These are phyloP conservation scores for Epichloe baconii DNA, from an alignment of 2,329 filamentous ascomycete genomes.

Conservation along the genomic window DNA sequence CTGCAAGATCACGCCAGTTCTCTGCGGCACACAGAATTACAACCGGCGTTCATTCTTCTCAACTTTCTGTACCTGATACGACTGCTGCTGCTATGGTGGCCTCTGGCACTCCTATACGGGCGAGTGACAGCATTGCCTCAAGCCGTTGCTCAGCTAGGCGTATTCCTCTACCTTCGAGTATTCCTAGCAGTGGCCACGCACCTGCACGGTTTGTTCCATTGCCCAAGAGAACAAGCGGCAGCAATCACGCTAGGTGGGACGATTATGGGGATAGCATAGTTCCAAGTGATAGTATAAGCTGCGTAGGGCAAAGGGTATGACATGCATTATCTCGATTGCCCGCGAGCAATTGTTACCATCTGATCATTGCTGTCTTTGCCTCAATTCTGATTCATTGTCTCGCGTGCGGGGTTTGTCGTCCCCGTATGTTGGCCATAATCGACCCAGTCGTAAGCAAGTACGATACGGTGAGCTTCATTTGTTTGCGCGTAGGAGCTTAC, in stretches of 20 bases:
- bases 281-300: conserved; percentile 50
- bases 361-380: too few relatives aligned
- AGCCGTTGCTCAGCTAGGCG: conserved; percentile 8
- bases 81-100: not conserved
- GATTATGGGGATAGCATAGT: conserved; percentile 41
- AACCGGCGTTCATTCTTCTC: not conserved
- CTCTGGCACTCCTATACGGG: not conserved
- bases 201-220: conserved; percentile 25
- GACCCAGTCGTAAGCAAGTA: too few relatives aligned
- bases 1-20: not conserved
- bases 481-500: too few relatives aligned
- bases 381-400: too few relatives aligned
- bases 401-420: too few relatives aligned
- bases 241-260: conserved; percentile 28
- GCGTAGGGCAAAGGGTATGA: conserved; percentile 27
- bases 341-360: too few relatives aligned
- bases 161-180: conserved; percentile 16
- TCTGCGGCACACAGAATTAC: not conserved
- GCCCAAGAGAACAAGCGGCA: conserved; percentile 28
- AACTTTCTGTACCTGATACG: not conserved
- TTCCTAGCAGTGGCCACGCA: conserved; percentile 13
- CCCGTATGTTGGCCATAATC: too few relatives aligned
- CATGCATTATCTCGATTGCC: too few relatives aligned
- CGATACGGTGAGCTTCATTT: too few relatives aligned
- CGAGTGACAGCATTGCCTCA: conserved; percentile 2